These are phyloP conservation scores for Arthroderma sp. DNA, from an alignment of 2,329 filamentous ascomycete species.

Conservation along the genomic window DNA sequence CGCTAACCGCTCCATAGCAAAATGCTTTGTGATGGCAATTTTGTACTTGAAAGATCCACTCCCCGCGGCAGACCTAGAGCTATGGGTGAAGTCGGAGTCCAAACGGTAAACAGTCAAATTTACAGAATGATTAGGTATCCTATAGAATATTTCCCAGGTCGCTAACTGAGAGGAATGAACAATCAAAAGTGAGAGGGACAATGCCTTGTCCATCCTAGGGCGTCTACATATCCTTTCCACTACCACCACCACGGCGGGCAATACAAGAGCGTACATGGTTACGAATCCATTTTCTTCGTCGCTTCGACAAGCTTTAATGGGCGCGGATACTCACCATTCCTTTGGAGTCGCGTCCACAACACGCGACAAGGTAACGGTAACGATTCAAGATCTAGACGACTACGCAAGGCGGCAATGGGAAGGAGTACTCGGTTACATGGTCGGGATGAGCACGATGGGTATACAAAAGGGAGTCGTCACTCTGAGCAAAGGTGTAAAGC, in stretches of 20 bases:
- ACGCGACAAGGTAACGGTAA: constrained; percentile 49
- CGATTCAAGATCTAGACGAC: constrained; percentile 61
- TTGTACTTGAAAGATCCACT: constrained; percentile 80
- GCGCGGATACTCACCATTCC: constrained; percentile 70
- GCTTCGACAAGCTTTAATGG: constrained; percentile 73
- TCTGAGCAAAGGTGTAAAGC: constrained; percentile 67
- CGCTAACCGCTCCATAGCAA: constrained; percentile 43
- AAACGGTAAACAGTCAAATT: constrained; percentile 31
- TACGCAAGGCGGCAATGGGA: constrained; percentile 90
- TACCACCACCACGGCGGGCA: constrained; percentile 43
- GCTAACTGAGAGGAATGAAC: background rate
- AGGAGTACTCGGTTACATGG: constrained; percentile 88
- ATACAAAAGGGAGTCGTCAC: constrained; percentile 35
- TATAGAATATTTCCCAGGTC: background rate
- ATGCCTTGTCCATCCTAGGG: constrained; percentile 67
- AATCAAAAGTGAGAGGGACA: constrained; percentile 56
- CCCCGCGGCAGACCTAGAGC: constrained; percentile 64
- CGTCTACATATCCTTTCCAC: constrained; percentile 75
- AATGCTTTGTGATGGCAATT: constrained; percentile 89
- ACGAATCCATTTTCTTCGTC: constrained; percentile 72
- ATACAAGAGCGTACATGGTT: constrained; percentile 59
- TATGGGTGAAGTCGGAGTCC: constrained; percentile 64
- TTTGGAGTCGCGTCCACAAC: constrained; percentile 75
- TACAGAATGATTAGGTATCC: too few relatives aligned
- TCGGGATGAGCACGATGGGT: constrained; percentile 42